These are phyloP conservation scores for Sugiyamaella pinicola DNA, from an alignment of 1,139 yeast species.

Conservation along the genomic window DNA sequence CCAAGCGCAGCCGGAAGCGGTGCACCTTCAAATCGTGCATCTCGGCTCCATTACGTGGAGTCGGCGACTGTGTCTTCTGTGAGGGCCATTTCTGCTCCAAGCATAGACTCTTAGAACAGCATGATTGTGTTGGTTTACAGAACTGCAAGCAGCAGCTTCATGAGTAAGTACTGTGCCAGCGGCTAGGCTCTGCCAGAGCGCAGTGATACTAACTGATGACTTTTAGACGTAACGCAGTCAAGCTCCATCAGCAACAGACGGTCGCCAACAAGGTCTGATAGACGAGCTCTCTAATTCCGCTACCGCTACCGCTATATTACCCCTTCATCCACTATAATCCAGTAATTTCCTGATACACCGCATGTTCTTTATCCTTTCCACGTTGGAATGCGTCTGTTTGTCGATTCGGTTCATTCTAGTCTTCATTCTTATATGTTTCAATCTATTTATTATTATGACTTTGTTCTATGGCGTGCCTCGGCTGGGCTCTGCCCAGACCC, in stretches of 20 bases:
- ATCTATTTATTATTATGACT: slow-evolving; percentile 17
- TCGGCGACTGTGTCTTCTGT: slow-evolving; percentile 86
- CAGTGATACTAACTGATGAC: not conserved
- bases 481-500: slow-evolving; percentile 10
- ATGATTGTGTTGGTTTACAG: slow-evolving; percentile 75
- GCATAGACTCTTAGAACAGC: slow-evolving; percentile 85
- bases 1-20: slow-evolving; percentile 56
- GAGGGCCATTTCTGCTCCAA: slow-evolving; percentile 85
- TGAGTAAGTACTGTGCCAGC: slow-evolving; percentile 38
- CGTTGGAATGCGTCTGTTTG: slow-evolving; percentile 14
- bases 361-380: slow-evolving; percentile 8
- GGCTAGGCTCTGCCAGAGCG: not conserved
- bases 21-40: slow-evolving; percentile 67
- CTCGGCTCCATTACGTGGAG: slow-evolving; percentile 73
- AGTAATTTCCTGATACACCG: slow-evolving; percentile 16
- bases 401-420: slow-evolving; percentile 14
- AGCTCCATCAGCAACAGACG: slow-evolving; percentile 49
- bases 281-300: not conserved
- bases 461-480: not conserved
- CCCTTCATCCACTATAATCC: not conserved
- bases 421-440: slow-evolving; percentile 16
- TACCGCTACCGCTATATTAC: not conserved
- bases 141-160: slow-evolving; percentile 81
- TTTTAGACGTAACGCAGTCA: slow-evolving; percentile 46
- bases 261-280: slow-evolving; percentile 47